Conservation (phyloP, 2,329 filamentous ascomycete genomes). For the Cladosporium sp. region DNA sequence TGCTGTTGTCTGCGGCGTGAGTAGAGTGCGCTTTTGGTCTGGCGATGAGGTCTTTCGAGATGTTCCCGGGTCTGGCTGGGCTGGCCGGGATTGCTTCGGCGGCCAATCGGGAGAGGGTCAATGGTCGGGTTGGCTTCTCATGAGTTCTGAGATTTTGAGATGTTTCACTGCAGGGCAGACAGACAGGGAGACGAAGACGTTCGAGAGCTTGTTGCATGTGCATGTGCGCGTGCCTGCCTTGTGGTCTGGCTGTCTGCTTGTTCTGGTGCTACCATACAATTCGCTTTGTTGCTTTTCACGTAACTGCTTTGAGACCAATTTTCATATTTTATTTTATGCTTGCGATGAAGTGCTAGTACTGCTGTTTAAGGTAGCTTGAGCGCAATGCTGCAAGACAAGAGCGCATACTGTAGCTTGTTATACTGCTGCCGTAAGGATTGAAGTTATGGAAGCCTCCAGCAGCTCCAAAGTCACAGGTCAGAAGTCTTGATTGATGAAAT, state of each 20-base stretch:
- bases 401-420: slow-evolving; percentile 6
- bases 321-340: neutral
- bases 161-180: neutral
- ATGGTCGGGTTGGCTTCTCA: neutral
- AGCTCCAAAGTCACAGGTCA: slow-evolving; percentile 55
- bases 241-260: neutral
- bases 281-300: neutral
- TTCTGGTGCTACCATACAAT: neutral
- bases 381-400: slow-evolving; percentile 30
- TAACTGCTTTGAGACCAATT: neutral
- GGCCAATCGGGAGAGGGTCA: slow-evolving; percentile 9
- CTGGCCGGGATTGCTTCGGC: neutral
- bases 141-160: neutral
- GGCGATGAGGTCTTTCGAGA: slow-evolving; percentile 18
- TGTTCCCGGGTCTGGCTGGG: neutral
- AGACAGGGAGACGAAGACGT: slow-evolving; percentile 3
- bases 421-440: slow-evolving; percentile 22
- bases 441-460: slow-evolving; percentile 37
- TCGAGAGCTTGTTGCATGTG: neutral
- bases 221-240: neutral
- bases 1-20: neutral
- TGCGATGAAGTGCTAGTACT: neutral
- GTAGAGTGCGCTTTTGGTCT: neutral
- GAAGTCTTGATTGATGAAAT: neutral
- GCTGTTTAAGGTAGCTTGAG: slow-evolving; percentile 15